phyloP scores from a whole-genome alignment of 164 flowering plant species.

The Kalanchoe fedtschenkoi region DNA sequence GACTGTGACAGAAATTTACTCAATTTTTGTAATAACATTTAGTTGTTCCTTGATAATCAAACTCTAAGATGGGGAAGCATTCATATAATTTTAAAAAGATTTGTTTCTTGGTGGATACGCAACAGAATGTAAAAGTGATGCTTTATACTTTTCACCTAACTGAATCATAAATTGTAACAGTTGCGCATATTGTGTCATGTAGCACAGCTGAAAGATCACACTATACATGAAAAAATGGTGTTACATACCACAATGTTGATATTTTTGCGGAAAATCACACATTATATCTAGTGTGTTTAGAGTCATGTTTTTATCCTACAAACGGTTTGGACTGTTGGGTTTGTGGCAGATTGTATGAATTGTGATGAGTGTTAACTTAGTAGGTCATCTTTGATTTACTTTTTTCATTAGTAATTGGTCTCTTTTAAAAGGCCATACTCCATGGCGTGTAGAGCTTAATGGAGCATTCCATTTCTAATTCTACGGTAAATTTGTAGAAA shows the following conservation, averaged over 20 bases:
- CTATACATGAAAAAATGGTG: not conserved
- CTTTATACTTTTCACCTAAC: not conserved
- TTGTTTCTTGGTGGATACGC: not conserved
- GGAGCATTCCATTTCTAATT: no score
- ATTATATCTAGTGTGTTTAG: no score
- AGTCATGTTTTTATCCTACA: not conserved
- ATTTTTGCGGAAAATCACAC: not conserved
- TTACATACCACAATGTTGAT: not conserved
- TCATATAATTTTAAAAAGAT: not conserved
- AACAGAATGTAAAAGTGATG: not conserved
- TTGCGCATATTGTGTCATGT: not conserved
- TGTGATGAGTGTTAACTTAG: not conserved
- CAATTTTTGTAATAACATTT: not conserved
- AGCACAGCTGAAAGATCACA: not conserved
- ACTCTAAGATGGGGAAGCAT: not conserved
- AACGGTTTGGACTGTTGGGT: no score
- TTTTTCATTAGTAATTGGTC: not conserved
- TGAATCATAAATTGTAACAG: not conserved
- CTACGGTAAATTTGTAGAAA: not conserved
- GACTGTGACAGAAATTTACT: not conserved
- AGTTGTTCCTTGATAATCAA: not conserved
- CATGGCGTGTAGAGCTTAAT: not conserved
- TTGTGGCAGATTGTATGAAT: no score
- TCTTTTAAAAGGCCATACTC: not conserved
- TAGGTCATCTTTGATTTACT: not conserved